Conservation (phyloP, 2,329 filamentous ascomycete species). For the Colletotrichum chrysophilum region DNA sequence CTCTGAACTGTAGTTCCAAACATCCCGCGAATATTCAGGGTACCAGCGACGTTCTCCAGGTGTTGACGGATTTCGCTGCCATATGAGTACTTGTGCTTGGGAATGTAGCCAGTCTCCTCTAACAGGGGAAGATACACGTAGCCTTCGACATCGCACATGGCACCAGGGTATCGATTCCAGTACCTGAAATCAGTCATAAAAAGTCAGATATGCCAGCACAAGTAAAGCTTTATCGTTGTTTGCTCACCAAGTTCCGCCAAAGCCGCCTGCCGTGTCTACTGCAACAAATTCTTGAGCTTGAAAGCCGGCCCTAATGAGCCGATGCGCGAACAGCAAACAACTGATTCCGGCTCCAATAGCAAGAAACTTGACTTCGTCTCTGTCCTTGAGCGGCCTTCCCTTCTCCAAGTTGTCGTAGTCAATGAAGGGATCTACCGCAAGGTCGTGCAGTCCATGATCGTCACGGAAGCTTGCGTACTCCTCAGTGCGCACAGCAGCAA, state of each 20-base stretch:
- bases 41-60: constrained; percentile 41
- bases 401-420: not conserved
- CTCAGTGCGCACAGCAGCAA: not conserved
- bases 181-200: constrained; percentile 47
- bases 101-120: constrained; percentile 15
- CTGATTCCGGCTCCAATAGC: not conserved
- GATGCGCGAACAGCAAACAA: not conserved
- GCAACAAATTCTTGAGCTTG: not conserved
- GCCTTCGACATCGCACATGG: constrained; percentile 62
- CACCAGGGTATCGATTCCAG: constrained; percentile 54
- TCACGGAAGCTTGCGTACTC: not conserved
- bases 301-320: not conserved
- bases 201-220: not conserved
- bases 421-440: not conserved
- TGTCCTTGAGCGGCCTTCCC: not conserved
- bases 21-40: constrained; percentile 41
- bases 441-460: not conserved
- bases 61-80: constrained; percentile 47
- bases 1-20: constrained; percentile 47
- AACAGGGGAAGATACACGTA: constrained; percentile 16
- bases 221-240: accelerated
- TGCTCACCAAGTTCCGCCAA: not conserved
- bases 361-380: not conserved
- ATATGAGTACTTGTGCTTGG: constrained; percentile 32
- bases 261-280: not conserved